Evolutionary conservation across 768 basidiomycete species (phyloP), one percentile per base, ranked within the genome.

Genomic region (Melanogaster broomeanus): DNA sequence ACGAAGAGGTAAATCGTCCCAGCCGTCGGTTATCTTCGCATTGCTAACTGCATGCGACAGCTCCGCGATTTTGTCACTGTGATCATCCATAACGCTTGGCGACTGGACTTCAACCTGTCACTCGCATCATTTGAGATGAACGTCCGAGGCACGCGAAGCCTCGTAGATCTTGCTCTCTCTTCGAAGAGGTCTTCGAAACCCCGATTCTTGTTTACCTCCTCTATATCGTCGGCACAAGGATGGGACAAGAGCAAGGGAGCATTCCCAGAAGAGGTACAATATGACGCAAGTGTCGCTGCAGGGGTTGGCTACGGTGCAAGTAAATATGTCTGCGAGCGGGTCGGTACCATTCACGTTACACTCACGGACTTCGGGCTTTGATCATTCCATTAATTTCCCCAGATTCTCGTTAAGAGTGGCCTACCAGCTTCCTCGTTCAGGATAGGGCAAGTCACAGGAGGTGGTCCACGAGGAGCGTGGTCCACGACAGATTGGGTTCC

Each of bases 121-220:
- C 61, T 82, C 27, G 63, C 71, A 0, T 80, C 79, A 3, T 83
- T 82, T 48, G 80, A 82, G 52, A 54, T 73, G 4, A 75, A 80
- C 55, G 65, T 84, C 30, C 65, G 62, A 18, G 77, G 77, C 22
- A 77, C 74, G 3, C 69, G 77, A 25, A 75, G 45, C 22, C 39
- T 55, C 45, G 49, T 56, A 6, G 53, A 48, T 52, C 58, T 45
- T 49, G 69, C 72, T 6, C 66, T 71, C 0, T 60, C 59, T 4
- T 73, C 71, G 30, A 57, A 42, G 7, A 55, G 49, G 33, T 31
- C 56, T 2, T 24, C 37, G 38, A 68, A 68, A 18, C 58, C 74
- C 1, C 67, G 67, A 15, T 61, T 78, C 48, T 43, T 78, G 34
- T 81, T 78, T 53, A 74, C 71, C 10, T 71, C 69, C 7, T 76